Base-by-base conservation (phyloP, 1,139 yeast species). In the Arxiozyma heterogenica region DNA sequence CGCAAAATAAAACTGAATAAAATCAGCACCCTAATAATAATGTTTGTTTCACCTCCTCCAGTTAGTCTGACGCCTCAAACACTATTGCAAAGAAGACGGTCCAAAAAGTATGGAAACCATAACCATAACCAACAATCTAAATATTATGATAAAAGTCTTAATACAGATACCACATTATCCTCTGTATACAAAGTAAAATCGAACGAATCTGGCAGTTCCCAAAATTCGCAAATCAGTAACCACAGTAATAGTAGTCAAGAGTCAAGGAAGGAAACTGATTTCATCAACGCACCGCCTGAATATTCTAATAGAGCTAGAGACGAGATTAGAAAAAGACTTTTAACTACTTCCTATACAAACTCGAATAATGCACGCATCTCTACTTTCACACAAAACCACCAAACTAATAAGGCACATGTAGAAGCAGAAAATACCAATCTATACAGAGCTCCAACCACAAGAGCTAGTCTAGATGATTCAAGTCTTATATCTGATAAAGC, bases 231-330 rank as follows among this genome's bases (percentile, higher is more conserved):
- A 30, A 22, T 46, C 25, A 49, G 49, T 50, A 50, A 49, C 25
- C 53, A 56, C 44, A 48, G 30, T 34, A 23, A 30, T 41, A 45
- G 22, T 41, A 45, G 27, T 20, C 42, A 30, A 18, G 52, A 52
- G 8, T 34, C 49, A 15, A 51, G 53, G 44, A 53, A 48, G 41
- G 55, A 53, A 18, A 46, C 55, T 22, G 65, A 64, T 54, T 68
- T 69, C 50, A 68, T 69, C 41, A 67, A 65, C 54, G 71, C 75
- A 12, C 75, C 75, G 25, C 63, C 66, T 50, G 75, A 72, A 58
- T 73, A 71, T 56, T 69, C 74, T 15, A 67, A 68, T 44, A 65
- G 74, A 50, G 75, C 76, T n/a, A 66, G 75, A 55, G 70, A 68
- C 52, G 75, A 72, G 55, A 70, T 73, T 50, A 65, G 65, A 30